Percentiles rank a stretch among this genome's conserved stretches.
These are phyloP conservation scores for Tylopilus intermedius DNA, from an alignment of 768 basidiomycete species.

Conservation along the genomic window DNA sequence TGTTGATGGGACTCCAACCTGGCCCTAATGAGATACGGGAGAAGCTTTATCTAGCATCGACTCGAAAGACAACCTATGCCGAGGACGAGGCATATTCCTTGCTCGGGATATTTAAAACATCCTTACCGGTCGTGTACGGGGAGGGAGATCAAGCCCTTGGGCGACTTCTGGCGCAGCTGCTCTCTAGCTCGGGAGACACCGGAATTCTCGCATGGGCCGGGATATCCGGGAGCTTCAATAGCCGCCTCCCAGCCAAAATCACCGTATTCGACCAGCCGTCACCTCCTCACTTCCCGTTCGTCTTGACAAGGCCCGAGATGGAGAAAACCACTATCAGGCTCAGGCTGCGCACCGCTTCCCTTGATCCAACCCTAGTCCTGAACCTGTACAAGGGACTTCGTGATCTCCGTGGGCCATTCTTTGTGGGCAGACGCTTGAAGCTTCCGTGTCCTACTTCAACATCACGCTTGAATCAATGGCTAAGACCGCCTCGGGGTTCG, in stretches of 20 bases:
- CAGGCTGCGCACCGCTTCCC: background rate
- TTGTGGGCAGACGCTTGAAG: background rate
- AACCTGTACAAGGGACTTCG: background rate
- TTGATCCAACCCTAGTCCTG: background rate
- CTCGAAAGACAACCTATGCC: background rate
- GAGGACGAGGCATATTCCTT: background rate
- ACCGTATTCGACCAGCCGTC: background rate
- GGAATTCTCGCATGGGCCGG: background rate
- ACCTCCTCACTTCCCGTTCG: background rate
- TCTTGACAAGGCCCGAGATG: background rate
- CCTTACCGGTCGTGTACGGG: background rate
- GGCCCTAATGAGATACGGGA: background rate
- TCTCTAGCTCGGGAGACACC: background rate
- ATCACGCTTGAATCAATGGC: background rate
- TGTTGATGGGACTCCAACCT: background rate
- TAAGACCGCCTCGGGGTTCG: background rate
- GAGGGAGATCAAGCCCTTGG: background rate
- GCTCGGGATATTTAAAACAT: background rate
- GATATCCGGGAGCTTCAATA: background rate
- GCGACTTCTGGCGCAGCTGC: background rate
- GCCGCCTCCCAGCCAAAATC: background rate
- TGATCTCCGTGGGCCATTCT: background rate
- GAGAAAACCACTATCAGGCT: background rate
- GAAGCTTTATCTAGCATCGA: background rate
- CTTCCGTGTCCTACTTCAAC: background rate